Evolutionary conservation across 495 filamentous ascomycete genomes (phyloP).

Genomic region (Penicillium subrubescens): DNA sequence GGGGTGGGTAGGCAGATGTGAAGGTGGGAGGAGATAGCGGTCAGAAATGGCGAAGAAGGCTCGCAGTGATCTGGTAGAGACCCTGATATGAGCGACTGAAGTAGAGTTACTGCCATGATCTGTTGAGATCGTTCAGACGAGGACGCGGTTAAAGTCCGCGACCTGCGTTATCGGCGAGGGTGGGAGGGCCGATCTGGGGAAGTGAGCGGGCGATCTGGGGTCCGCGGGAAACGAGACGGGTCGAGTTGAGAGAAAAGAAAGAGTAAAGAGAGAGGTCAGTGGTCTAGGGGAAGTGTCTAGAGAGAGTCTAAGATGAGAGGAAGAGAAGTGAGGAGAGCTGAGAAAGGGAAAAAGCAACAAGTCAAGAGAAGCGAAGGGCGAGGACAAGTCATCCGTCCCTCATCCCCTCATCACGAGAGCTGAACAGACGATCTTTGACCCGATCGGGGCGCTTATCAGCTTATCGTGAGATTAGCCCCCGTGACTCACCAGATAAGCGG

Average conservation of each 20-base stretch:
- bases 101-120: conserved; percentile 35
- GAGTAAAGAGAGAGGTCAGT: background rate
- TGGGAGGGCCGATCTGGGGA: conserved; percentile 13
- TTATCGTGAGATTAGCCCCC: background rate
- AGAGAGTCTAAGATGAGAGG: background rate
- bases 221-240: background rate
- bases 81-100: conserved; percentile 29
- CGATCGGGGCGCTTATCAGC: conserved; percentile 2
- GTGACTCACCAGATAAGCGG: conserved; percentile 3
- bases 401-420: conserved; percentile 13
- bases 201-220: conserved; percentile 3
- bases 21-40: conserved; percentile 59
- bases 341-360: background rate
- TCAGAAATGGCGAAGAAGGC: conserved; percentile 61
- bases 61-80: conserved; percentile 63
- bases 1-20: conserved; percentile 69
- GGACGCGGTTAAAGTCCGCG: background rate
- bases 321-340: background rate
- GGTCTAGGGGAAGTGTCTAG: background rate
- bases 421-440: conserved; percentile 10
- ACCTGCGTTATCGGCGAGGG: conserved; percentile 3
- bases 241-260: background rate
- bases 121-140: conserved; percentile 1
- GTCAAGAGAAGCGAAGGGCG: background rate
- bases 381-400: conserved; percentile 13